These are phyloP conservation scores for Lanmaoa rubissima DNA, from an alignment of 768 basidiomycete genomes.

Conservation along the genomic window DNA sequence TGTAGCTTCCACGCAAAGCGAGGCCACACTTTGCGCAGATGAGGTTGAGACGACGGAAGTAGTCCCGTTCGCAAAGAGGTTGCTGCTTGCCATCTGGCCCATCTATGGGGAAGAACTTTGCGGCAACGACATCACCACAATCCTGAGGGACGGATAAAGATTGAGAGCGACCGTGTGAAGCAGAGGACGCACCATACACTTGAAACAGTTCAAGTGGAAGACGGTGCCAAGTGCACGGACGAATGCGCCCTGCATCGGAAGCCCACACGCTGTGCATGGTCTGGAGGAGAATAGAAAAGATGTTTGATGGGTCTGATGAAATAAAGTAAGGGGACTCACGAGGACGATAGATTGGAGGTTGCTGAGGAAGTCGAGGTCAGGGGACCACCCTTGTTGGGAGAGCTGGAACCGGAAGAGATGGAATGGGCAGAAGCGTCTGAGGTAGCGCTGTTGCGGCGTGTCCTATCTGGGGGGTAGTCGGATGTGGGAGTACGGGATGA, in stretches of 20 bases:
- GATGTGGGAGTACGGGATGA: slow-evolving; percentile 52
- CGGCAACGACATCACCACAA: slow-evolving; percentile 93
- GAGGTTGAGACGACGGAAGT: slow-evolving; percentile 92
- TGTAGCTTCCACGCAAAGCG: slow-evolving; percentile 95
- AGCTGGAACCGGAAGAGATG: slow-evolving; percentile 46
- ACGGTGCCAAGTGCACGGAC: slow-evolving; percentile 93
- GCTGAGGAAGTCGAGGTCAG: slow-evolving; percentile 51
- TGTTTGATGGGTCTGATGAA: slow-evolving; percentile 8
- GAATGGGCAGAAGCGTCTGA: slow-evolving; percentile 58
- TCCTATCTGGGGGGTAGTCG: slow-evolving; percentile 49
- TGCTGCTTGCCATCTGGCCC: slow-evolving; percentile 84
- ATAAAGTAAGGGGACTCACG: slow-evolving; percentile 44
- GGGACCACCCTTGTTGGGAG: slow-evolving; percentile 41
- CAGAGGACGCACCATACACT: slow-evolving; percentile 76
- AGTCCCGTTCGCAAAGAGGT: slow-evolving; percentile 98
- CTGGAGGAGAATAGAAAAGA: slow-evolving; percentile 33
- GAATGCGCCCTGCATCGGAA: slow-evolving; percentile 91
- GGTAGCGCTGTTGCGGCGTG: slow-evolving; percentile 43
- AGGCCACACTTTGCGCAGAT: slow-evolving; percentile 95
- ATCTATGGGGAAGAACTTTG: slow-evolving; percentile 98
- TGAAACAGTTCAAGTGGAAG: slow-evolving; percentile 97
- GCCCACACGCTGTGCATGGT: slow-evolving; percentile 74
- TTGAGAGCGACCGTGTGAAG: neutral
- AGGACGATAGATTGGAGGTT: slow-evolving; percentile 54
- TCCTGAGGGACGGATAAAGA: slow-evolving; percentile 54